These are phyloP conservation scores for Phallus indusiatus DNA, from an alignment of 768 basidiomycete genomes.

Conservation along the genomic window DNA sequence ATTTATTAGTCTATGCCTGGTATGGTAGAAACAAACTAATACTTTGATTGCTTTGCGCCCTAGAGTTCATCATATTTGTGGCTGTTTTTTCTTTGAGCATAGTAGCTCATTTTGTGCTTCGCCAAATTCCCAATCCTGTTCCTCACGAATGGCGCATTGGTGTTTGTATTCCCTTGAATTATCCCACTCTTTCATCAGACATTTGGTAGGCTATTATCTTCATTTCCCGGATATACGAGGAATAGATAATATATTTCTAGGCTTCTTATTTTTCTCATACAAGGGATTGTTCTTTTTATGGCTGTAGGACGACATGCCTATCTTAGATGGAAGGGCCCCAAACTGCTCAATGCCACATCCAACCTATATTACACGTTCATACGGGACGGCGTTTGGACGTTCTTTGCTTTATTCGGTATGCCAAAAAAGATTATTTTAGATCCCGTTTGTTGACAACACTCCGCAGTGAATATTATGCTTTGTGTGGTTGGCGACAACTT, in stretches of 20 bases:
- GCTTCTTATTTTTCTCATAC: not conserved
- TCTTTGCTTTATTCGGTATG: not conserved
- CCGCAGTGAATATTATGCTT: no score
- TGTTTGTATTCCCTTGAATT: not conserved
- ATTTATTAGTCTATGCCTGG: no score
- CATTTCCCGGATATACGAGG: not conserved
- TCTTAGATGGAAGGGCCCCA: not conserved
- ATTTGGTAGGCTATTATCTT: not conserved
- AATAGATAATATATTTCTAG: not conserved
- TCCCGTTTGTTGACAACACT: not conserved
- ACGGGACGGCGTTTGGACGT: not conserved
- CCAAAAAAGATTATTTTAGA: not conserved
- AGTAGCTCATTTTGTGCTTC: not conserved
- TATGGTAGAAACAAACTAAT: not conserved
- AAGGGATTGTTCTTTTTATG: not conserved
- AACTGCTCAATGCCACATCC: not conserved
- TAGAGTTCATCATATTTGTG: not conserved
- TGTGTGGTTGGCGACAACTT: no score
- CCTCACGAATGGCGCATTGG: not conserved
- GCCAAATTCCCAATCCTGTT: not conserved
- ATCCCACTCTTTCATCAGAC: not conserved
- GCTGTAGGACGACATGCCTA: not conserved
- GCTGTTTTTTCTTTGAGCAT: not conserved
- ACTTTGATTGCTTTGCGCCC: not conserved
- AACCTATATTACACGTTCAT: not conserved